phyloP scores from a whole-genome alignment of 805 yeast genomes.

The Cyberlindnera saturnus region DNA sequence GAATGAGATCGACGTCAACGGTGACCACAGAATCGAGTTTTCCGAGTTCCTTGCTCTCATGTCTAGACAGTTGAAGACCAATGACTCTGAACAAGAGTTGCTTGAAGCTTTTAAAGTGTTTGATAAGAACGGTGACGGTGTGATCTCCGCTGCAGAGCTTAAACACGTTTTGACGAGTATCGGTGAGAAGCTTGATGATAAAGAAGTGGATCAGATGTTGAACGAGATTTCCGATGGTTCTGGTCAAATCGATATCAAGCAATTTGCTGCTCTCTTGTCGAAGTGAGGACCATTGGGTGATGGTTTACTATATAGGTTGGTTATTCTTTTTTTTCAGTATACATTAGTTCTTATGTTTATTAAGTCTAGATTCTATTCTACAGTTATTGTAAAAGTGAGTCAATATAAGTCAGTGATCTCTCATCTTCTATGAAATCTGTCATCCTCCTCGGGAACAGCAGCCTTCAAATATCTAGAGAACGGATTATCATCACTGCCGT shows the following conservation, averaged over 20 bases:
- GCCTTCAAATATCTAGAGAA: conserved; percentile 30
- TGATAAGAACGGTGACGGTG: conserved; percentile 92
- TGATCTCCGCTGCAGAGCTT: conserved; percentile 92
- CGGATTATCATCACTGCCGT: conserved; percentile 25
- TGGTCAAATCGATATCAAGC: conserved; percentile 95
- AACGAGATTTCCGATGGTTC: conserved; percentile 94
- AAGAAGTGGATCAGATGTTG: conserved; percentile 96
- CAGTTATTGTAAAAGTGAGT: too few species aligned
- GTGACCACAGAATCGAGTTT: conserved; percentile 84
- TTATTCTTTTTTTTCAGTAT: not conserved
- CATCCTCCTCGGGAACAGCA: conserved; percentile 32
- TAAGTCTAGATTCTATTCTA: too few species aligned
- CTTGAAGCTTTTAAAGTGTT: conserved; percentile 97
- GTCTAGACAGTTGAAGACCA: conserved; percentile 85
- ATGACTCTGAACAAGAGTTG: conserved; percentile 95
- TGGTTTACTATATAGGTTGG: not conserved
- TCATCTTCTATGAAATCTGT: conserved; percentile 25
- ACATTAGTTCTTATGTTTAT: not conserved
- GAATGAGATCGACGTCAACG: conserved; percentile 94
- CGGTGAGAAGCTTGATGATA: conserved; percentile 94
- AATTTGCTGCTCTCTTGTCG: conserved; percentile 87
- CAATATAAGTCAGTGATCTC: not conserved
- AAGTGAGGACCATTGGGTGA: conserved; percentile 35
- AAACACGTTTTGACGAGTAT: conserved; percentile 95
- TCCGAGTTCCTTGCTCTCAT: conserved; percentile 78